Conservation (phyloP, 1,284 basidiomycete genomes). For the Pisolithus thermaeus region DNA sequence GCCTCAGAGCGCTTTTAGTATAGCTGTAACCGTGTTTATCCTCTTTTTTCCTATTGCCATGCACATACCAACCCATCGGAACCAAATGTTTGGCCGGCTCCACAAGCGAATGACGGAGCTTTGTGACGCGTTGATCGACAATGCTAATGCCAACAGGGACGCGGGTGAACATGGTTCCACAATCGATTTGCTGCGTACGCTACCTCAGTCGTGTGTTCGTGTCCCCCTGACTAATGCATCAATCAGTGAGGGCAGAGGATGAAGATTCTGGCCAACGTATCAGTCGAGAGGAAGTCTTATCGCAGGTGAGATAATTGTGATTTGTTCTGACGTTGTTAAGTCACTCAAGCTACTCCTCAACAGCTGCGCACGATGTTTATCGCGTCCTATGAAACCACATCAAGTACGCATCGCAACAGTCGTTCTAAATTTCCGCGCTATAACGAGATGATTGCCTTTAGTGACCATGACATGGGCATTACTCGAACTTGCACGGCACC, state of each 20-base stretch:
- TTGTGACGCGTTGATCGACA: conserved; percentile 18
- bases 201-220: neutral
- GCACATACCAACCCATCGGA: conserved; percentile 39
- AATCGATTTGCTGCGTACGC: conserved; percentile 30
- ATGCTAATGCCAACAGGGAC: conserved; percentile 5
- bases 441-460: neutral
- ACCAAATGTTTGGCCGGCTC: conserved; percentile 31
- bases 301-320: neutral
- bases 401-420: conserved; percentile 13
- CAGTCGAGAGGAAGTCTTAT: neutral
- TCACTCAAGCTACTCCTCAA: neutral
- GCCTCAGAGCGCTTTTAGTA: conserved; percentile 21
- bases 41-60: conserved; percentile 31
- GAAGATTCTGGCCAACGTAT: neutral
- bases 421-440: neutral
- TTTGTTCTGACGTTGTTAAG: neutral
- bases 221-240: neutral
- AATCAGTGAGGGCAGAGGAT: neutral
- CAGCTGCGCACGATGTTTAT: conserved; percentile 24
- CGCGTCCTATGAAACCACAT: conserved; percentile 27
- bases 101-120: conserved; percentile 39
- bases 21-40: conserved; percentile 40
- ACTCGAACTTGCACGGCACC: conserved; percentile 24
- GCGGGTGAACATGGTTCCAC: conserved; percentile 29
- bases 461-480: conserved; percentile 27